Base-by-base conservation (phyloP, 2,329 filamentous ascomycete genomes). In the Nemania serpens region DNA sequence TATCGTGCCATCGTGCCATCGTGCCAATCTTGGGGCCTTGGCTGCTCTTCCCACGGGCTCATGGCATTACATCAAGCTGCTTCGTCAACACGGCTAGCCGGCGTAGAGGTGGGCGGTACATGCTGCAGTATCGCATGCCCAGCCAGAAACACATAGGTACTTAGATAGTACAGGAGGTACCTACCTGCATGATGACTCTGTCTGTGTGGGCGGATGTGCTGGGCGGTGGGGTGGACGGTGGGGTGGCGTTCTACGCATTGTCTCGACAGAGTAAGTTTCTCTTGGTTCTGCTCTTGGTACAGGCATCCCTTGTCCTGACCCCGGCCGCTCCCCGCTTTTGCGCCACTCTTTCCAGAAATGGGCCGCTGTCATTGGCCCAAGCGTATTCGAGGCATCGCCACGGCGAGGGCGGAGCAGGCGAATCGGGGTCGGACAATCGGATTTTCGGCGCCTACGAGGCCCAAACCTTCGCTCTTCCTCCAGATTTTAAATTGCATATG, bases 31-130 rank as follows among this genome's bases (percentile, higher is more conserved):
- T 43, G 10, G 5, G 51, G 62, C 47, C 68, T 70, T 70, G 68
- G 68, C 68, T 64, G 65, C 63, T 68, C 65, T 68, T 51, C 47
- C 17, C 17, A 47, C 20, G 54, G 43, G 53, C 50, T 62, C 60
- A 66, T 66, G 62, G 58, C 58, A 66, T 70, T 65, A 69, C 68
- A 66, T 67, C 62, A 65, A 63, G 36, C 36, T 37, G 49, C 58
- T 50, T 50, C 37, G 45, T 51, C 37, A 25, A 22, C 22, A 36
- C 9, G 46, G 11, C 11, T 3, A 10, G 36, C 15, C 3, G 36
- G 36, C 11, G 11, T 9, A 39, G 36, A n/a, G 36, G 36, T 39
- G 36, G 36, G 36, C 15, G 36, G 25, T 29, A 29, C 25, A 29
- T 29, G 25, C 25, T 29, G 25, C 25, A 29, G 25, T 29, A 29